These are phyloP conservation scores for Bretschneidera sinensis DNA, from an alignment of 345 rosid genomes.

Conservation along the genomic window DNA sequence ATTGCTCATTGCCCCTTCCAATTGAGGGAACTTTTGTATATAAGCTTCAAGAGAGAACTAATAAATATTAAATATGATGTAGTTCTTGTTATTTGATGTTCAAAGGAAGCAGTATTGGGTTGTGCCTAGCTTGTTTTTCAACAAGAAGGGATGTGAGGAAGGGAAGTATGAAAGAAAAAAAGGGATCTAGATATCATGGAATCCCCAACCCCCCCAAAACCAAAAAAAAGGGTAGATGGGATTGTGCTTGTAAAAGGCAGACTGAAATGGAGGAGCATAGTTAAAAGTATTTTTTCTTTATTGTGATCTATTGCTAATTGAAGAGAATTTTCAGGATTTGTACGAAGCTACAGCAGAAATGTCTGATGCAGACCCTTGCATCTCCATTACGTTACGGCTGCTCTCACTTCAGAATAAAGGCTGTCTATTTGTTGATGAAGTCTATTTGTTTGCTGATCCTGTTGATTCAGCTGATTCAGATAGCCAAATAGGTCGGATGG, in stretches of 20 bases:
- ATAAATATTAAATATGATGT: background rate
- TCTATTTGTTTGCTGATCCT: slow-evolving; percentile 74
- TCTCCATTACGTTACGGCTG: slow-evolving; percentile 62
- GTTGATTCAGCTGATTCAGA: slow-evolving; percentile 39
- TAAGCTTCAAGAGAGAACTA: background rate
- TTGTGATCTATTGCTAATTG: slow-evolving; percentile 11
- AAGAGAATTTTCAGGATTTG: slow-evolving; percentile 47
- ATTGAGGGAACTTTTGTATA: no score
- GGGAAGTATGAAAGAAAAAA: no score
- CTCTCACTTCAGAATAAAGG: slow-evolving; percentile 71
- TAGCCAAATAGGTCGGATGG: slow-evolving; percentile 29
- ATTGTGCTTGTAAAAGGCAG: background rate
- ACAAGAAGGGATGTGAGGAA: background rate
- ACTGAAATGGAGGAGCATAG: background rate
- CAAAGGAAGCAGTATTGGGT: background rate
- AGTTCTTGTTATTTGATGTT: background rate
- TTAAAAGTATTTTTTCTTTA: background rate
- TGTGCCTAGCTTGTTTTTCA: background rate
- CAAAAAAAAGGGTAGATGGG: no score
- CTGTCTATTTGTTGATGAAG: slow-evolving; percentile 59
- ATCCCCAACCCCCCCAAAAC: no score
- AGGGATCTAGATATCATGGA: background rate
- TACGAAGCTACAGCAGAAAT: slow-evolving; percentile 91
- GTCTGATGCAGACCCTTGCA: slow-evolving; percentile 65
- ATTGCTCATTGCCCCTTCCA: no score